Base-by-base conservation (phyloP, 805 yeast species). In the Candida nonsorbophila region DNA sequence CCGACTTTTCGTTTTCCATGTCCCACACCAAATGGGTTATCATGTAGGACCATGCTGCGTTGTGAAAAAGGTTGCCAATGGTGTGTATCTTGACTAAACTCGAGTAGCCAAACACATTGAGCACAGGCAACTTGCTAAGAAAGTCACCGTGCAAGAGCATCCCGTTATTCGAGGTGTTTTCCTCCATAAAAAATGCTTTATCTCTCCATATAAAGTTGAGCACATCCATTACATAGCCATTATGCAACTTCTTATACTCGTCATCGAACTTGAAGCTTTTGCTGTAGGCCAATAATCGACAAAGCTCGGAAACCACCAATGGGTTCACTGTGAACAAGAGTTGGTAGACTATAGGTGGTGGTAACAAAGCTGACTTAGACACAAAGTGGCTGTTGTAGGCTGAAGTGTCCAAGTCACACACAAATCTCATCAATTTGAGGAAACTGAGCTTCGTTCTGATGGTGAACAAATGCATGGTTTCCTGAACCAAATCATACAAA, bases 161-260 rank as follows among this genome's bases (percentile, higher is more conserved):
- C 4, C 67, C 72, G 25, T 51, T 56, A n/a, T 57, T 56, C 5
- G 56, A 47, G 0, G 63, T 43, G 2, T 44, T 47, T 2, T 16
- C 22, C 15, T 49, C 62, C n/a, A 45, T 45, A 15, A 59, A 59
- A 37, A 74, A 67, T 1, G 77, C 72, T 40, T 58, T 63, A 37
- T 74, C 72, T 34, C 80, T 50, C 83, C 83, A 77, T 0, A 71
- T 27, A 9, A 69, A 53, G 33, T 77, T 77, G 36, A 78, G 61
- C 6, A 69, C 44, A 41, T 77, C 83, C 64, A 73, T 67, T 7
- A 76, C 67, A 34, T 66, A 71, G 0, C 74, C 51, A 33, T 74
- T 74, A 27, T 69, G 74, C 4, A 68, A 27, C 7, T 41, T 38
- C 29, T 62, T 60, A 20, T 47, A 37, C 3, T 37, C 38, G 3